Evolutionary conservation across 106 monocot species (phyloP).

Genomic region (Phalaenopsis equestris): DNA sequence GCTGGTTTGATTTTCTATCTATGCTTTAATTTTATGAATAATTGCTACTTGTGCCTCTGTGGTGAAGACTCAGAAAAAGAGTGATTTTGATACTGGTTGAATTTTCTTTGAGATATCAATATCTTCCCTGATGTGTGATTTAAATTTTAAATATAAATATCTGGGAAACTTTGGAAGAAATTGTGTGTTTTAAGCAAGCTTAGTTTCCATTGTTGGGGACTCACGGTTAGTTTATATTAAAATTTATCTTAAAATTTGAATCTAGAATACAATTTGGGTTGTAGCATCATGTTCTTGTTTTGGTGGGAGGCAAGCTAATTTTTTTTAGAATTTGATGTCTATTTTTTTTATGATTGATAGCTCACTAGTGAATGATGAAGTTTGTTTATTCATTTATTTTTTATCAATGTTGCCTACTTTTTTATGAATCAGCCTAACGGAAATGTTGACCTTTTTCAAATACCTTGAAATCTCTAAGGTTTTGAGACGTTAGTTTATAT

Average conservation of each 20-base stretch:
- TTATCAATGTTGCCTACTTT: background rate
- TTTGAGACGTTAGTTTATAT: conserved; percentile 44
- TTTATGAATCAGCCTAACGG: background rate
- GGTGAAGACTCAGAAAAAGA: background rate
- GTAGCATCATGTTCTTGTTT: background rate
- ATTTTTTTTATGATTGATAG: background rate
- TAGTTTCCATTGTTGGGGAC: background rate
- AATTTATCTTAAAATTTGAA: background rate
- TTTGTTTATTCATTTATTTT: background rate
- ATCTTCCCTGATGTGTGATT: background rate
- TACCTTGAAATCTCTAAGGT: conserved; percentile 12
- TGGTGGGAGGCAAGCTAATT: background rate
- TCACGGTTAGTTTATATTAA: background rate
- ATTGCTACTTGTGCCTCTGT: background rate
- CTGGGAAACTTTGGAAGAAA: background rate
- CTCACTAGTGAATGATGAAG: background rate
- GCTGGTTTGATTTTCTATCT: background rate
- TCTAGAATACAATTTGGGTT: background rate
- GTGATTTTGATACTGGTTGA: background rate
- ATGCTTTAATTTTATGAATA: background rate
- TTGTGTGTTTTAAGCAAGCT: background rate
- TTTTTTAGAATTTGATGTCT: background rate
- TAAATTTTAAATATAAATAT: background rate
- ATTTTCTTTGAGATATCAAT: background rate
- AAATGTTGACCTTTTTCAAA: background rate